Conservation (phyloP, 2,329 filamentous ascomycete species). For the Aspergillus carbonarius region DNA sequence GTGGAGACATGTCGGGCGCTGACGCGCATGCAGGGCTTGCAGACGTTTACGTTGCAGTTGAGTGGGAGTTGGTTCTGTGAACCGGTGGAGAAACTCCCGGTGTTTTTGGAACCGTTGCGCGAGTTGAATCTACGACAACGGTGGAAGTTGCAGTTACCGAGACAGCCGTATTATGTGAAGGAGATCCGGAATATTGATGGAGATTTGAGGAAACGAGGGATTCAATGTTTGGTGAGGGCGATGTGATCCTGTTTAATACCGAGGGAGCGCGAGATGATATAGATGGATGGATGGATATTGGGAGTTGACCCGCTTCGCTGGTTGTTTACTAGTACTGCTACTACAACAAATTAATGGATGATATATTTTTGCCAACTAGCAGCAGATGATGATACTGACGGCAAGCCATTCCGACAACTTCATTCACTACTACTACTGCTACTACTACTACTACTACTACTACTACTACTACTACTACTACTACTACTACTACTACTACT, state of each 20-base stretch:
- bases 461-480: too few species aligned
- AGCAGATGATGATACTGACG: too few species aligned
- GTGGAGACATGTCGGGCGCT: constrained; percentile 35
- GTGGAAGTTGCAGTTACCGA: constrained; percentile 35
- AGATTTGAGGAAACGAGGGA: constrained; percentile 32
- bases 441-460: too few species aligned
- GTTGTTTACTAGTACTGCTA: too few species aligned
- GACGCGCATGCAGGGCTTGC: constrained; percentile 23
- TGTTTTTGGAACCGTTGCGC: constrained; percentile 38
- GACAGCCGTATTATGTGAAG: constrained; percentile 35
- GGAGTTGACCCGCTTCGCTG: too few species aligned
- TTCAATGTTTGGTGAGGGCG: constrained; percentile 32
- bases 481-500: too few species aligned
- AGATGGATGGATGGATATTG: too few species aligned
- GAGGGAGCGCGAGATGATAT: too few species aligned
- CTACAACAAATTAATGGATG: too few species aligned
- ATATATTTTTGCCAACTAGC: too few species aligned
- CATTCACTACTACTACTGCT: too few species aligned
- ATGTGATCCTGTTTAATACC: background rate
- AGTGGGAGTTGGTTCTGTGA: constrained; percentile 40
- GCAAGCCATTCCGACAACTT: too few species aligned
- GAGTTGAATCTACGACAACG: constrained; percentile 22
- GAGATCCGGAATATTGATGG: constrained; percentile 30
- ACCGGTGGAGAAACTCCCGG: constrained; percentile 34
- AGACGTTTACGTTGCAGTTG: constrained; percentile 33